Conservation (phyloP, 2,329 filamentous ascomycete genomes). For the Aspergillus pseudonomiae region DNA sequence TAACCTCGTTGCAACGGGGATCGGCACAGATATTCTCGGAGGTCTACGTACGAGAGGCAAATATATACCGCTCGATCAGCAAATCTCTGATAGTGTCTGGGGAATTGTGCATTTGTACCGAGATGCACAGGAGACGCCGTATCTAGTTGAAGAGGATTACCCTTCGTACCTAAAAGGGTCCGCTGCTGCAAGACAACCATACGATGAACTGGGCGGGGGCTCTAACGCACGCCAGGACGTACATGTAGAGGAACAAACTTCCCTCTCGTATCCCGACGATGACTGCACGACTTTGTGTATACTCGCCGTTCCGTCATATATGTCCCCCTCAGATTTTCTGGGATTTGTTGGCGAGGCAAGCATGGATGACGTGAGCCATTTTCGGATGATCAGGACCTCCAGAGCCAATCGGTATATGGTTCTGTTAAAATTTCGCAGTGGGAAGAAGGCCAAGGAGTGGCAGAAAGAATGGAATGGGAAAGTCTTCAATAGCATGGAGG, state of each 20-base stretch:
- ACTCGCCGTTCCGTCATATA: constrained; percentile 89
- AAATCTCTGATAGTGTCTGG: constrained; percentile 80
- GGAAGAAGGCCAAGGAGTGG: constrained; percentile 75
- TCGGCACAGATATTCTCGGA: constrained; percentile 56
- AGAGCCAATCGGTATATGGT: constrained; percentile 92
- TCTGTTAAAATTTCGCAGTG: constrained; percentile 86
- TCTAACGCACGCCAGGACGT: constrained; percentile 16
- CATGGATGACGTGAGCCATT: constrained; percentile 84
- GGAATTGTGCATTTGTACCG: constrained; percentile 93
- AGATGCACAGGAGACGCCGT: constrained; percentile 74
- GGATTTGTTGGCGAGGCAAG: constrained; percentile 90
- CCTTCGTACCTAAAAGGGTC: constrained; percentile 43
- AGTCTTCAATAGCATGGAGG: constrained; percentile 89
- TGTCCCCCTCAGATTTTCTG: constrained; percentile 86
- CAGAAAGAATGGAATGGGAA: constrained; percentile 88
- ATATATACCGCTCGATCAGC: constrained; percentile 70
- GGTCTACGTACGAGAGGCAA: constrained; percentile 81
- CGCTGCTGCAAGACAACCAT: constrained; percentile 33
- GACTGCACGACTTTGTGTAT: constrained; percentile 90
- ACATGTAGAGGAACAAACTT: constrained; percentile 18
- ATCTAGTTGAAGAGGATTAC: constrained; percentile 54
- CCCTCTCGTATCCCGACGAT: constrained; percentile 39
- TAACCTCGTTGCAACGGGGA: constrained; percentile 49
- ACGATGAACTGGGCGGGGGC: constrained; percentile 29
- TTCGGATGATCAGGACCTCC: constrained; percentile 89